Conservation (phyloP, 306 rosid genomes). For the Quercus mongolica region DNA sequence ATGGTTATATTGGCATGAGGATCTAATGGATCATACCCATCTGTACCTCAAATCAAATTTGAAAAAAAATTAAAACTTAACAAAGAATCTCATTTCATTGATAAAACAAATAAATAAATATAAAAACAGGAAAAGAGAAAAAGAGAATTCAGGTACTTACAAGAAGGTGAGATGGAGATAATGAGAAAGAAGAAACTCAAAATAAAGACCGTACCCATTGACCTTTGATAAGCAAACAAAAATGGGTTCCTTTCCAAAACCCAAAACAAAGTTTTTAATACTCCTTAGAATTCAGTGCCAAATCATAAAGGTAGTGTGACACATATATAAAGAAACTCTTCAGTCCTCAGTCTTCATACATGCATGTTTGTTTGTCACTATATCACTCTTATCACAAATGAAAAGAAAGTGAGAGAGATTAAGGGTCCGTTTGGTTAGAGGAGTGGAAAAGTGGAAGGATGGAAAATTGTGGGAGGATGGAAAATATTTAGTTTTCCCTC, state of each 20-base stretch:
- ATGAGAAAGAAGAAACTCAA: slow-evolving; percentile 30
- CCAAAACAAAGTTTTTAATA: not conserved
- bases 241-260: slow-evolving; percentile 11
- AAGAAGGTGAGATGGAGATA: slow-evolving; percentile 35
- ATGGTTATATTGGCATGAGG: slow-evolving; percentile 60
- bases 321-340: not conserved
- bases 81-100: not conserved
- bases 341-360: not conserved
- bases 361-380: not conserved
- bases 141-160: slow-evolving; percentile 36
- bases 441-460: no score
- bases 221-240: slow-evolving; percentile 13
- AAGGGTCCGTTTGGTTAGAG: no score
- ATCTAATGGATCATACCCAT: slow-evolving; percentile 70
- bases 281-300: not conserved
- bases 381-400: not conserved
- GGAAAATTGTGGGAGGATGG: no score
- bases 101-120: not conserved
- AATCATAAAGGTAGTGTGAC: no score
- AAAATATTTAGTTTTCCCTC: no score
- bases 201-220: slow-evolving; percentile 15
- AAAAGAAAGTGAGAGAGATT: not conserved
- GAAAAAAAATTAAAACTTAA: not conserved
- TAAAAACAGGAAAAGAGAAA: not conserved
- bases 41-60: slow-evolving; percentile 40